These are phyloP conservation scores for Phytophthora brassicae DNA, from an alignment of 352 stramenopile genomes.

Conservation along the genomic window DNA sequence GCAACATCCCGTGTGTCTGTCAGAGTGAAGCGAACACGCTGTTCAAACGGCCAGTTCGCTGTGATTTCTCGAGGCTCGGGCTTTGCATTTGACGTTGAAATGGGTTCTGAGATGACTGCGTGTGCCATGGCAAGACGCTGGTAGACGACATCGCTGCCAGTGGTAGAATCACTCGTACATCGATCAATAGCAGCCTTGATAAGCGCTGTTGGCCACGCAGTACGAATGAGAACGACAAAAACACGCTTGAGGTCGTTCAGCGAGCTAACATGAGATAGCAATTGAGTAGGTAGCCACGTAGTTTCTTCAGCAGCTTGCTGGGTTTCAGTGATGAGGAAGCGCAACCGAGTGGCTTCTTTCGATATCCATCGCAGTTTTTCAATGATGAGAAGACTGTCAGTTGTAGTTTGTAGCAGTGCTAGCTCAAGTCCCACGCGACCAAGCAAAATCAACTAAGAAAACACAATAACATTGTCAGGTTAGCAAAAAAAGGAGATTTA, in stretches of 20 bases:
- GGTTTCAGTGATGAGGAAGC: conserved; percentile 26
- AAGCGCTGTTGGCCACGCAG: conserved; percentile 40
- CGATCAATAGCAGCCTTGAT: conserved; percentile 13
- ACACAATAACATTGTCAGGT: conserved; percentile 11
- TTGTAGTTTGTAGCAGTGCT: conserved; percentile 15
- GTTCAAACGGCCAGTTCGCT: conserved; percentile 50
- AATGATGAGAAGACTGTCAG: conserved; percentile 15
- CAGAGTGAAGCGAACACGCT: conserved; percentile 33
- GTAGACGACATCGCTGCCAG: background rate
- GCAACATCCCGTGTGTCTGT: conserved; percentile 35
- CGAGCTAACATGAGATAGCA: conserved; percentile 26
- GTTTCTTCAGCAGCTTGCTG: conserved; percentile 17
- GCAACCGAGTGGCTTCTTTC: conserved; percentile 29
- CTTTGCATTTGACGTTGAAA: conserved; percentile 8
- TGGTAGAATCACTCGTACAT: conserved; percentile 4
- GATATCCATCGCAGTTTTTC: conserved; percentile 24
- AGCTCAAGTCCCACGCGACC: conserved; percentile 42
- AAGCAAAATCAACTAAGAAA: conserved; percentile 38
- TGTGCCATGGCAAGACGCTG: conserved; percentile 16
- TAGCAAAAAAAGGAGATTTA: background rate
- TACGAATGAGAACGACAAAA: conserved; percentile 29
- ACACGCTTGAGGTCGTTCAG: conserved; percentile 36
- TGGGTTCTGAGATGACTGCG: conserved; percentile 34
- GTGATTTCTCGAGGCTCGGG: conserved; percentile 46
- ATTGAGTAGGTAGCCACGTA: conserved; percentile 30